Base-by-base conservation (phyloP, 2,329 filamentous ascomycete species). In the Apiospora arundinis region DNA sequence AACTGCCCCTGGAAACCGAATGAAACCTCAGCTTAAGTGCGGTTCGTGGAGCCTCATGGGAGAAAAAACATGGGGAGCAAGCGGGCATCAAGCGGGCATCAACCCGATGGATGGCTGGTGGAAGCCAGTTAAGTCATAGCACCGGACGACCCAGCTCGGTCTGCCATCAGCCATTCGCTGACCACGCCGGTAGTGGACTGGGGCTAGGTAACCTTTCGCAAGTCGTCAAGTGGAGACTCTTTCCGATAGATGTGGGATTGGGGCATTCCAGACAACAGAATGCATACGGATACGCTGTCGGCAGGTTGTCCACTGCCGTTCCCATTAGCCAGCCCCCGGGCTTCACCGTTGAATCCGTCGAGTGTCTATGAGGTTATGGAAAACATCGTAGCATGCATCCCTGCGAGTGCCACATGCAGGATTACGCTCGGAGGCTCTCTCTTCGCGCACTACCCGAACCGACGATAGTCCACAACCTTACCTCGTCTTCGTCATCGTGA, bases 401-500 rank as follows among this genome's bases (percentile, higher is more conserved):
- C 56, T 63, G 56, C 32, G 52, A 63, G 69, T 37, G 42, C 67
- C 70, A 70, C 48, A 69, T 52, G 69, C 32, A 69, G 69, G 65
- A 71, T 70, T 69, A 28, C 42, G 48, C 46, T n/a, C 32, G 56
- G 28, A n/a, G 56, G 56, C 32, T 63, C 56, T 63, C 52, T 63
- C n/a, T 63, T 32, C 56, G 40, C 52, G 65, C 69, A 56, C 49
- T 52, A 48, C 71, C 37, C 70, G 52, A 70, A 71, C 71, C 73
- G 73, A 75, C 73, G 73, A 75, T 73, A 70, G 72, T 65, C 48
- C 68, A 69, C 48, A 25, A 65, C 21, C 48, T 72, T 46, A 67
- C 70, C 73, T 65, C 63, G 49, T 71, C 72, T 72, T 73, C 74
- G 74, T 74, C 74, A 75, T 74, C 63, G 72, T 68, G 71, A 72